These are phyloP conservation scores for Triticum timopheevii DNA, from an alignment of 176 grass and related monocot species.

Conservation along the genomic window DNA sequence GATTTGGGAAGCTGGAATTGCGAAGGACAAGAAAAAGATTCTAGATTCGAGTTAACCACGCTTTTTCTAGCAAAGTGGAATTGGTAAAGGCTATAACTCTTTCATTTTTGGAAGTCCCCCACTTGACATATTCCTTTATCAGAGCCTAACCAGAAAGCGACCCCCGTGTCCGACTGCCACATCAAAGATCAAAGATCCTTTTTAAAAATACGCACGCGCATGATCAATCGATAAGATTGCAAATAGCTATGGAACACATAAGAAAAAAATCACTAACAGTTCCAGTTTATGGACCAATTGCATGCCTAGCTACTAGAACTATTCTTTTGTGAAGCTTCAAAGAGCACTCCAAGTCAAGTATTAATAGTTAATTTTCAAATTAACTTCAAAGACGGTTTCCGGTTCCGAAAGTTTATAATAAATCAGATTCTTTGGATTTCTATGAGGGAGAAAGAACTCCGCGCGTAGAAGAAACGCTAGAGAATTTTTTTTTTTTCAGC, in stretches of 20 bases:
- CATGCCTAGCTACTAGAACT: background rate
- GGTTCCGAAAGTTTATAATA: background rate
- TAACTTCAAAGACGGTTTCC: background rate
- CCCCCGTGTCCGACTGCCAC: conserved; percentile 4
- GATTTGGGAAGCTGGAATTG: background rate
- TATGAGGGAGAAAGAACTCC: background rate
- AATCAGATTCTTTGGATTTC: background rate
- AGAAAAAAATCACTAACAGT: background rate
- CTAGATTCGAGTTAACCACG: background rate
- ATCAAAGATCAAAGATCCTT: background rate
- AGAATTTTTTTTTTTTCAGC: background rate
- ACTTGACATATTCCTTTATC: conserved; percentile 1
- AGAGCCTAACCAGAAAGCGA: conserved; percentile 28
- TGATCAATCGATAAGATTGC: background rate
- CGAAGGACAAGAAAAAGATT: background rate
- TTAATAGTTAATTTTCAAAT: background rate
- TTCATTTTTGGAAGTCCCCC: conserved; percentile 13
- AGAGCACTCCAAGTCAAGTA: background rate
- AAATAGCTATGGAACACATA: background rate
- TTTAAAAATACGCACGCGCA: background rate
- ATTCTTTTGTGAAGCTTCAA: background rate
- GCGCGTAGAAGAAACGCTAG: background rate
- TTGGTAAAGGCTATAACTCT: background rate
- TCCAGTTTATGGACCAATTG: background rate
- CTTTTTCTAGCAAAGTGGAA: background rate